Evolutionary conservation across 345 rosid genomes (phyloP).

Genomic region (Raphanus sativus): DNA sequence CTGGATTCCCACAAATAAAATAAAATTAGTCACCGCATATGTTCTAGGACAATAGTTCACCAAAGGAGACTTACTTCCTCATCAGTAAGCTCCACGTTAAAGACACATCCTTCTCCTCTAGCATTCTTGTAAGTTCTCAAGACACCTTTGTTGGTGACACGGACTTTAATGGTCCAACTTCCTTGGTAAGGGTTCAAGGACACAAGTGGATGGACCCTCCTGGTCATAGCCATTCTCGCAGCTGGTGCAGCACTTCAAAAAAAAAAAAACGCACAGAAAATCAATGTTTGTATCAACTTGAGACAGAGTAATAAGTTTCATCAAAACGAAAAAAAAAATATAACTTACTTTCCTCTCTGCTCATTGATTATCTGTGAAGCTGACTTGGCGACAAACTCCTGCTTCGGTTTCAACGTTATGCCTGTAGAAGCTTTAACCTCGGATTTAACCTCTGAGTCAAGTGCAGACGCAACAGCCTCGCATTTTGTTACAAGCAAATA

Average conservation of each 20-base stretch:
- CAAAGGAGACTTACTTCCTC: slow-evolving; percentile 66
- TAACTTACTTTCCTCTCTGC: slow-evolving; percentile 73
- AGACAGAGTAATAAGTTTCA: too few species aligned
- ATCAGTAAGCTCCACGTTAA: slow-evolving; percentile 92
- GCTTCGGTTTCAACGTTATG: slow-evolving; percentile 61
- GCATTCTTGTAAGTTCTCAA: slow-evolving; percentile 87
- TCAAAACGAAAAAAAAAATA: slow-evolving; percentile 31
- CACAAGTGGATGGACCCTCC: slow-evolving; percentile 90
- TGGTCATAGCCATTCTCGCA: slow-evolving; percentile 84
- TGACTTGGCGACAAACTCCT: slow-evolving; percentile 64
- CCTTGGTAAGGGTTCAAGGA: slow-evolving; percentile 98
- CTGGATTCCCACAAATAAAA: slow-evolving; percentile 37
- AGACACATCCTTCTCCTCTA: slow-evolving; percentile 96
- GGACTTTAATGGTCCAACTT: slow-evolving; percentile 89
- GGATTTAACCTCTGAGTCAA: slow-evolving; percentile 45
- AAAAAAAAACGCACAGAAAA: neutral
- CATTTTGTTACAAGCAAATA: slow-evolving; percentile 75
- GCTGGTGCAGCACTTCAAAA: slow-evolving; percentile 74
- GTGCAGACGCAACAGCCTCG: slow-evolving; percentile 74
- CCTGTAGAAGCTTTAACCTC: slow-evolving; percentile 28
- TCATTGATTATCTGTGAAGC: slow-evolving; percentile 84
- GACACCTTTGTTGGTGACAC: slow-evolving; percentile 82
- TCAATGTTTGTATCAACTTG: slow-evolving; percentile 51
- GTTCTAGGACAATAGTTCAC: too few species aligned
- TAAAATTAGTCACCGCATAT: neutral